phyloP scores from a whole-genome alignment of 2,329 filamentous ascomycete genomes.

The Colletotrichum ledebouriae region DNA sequence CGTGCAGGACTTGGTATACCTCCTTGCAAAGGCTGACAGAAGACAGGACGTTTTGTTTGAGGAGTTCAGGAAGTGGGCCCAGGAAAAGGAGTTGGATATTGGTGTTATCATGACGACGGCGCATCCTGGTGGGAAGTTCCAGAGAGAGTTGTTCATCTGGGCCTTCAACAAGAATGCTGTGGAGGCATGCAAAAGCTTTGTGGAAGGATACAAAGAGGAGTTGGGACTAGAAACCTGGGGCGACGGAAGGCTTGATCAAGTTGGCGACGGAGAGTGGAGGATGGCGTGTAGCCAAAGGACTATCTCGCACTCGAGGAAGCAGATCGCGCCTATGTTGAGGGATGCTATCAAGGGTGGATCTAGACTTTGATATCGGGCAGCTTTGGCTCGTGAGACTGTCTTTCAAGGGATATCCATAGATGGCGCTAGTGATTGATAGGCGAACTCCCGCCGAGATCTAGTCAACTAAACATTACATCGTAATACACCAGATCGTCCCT shows the following conservation, averaged over 20 bases:
- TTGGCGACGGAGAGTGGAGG: conserved; percentile 59
- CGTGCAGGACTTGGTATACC: conserved; percentile 72
- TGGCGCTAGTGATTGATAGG: not conserved
- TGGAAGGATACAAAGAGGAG: conserved; percentile 55
- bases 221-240: conserved; percentile 70
- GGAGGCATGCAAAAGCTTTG: conserved; percentile 68
- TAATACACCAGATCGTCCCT: no score
- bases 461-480: conserved; percentile 10
- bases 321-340: conserved; percentile 76
- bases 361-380: conserved; percentile 5
- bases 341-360: conserved; percentile 60
- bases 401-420: conserved; percentile 10
- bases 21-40: conserved; percentile 66
- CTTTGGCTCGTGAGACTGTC: not conserved
- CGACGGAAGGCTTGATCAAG: conserved; percentile 60
- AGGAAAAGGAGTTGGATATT: conserved; percentile 72
- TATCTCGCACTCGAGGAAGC: conserved; percentile 73
- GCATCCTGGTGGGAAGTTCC: conserved; percentile 66
- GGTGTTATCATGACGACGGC: conserved; percentile 79
- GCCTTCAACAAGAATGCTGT: conserved; percentile 65
- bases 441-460: not conserved
- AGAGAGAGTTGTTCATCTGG: conserved; percentile 78
- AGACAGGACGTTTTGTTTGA: conserved; percentile 58
- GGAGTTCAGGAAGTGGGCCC: conserved; percentile 65
- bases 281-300: conserved; percentile 77